Conservation (phyloP, 2,329 filamentous ascomycete species). For the Diaporthe destruens region DNA sequence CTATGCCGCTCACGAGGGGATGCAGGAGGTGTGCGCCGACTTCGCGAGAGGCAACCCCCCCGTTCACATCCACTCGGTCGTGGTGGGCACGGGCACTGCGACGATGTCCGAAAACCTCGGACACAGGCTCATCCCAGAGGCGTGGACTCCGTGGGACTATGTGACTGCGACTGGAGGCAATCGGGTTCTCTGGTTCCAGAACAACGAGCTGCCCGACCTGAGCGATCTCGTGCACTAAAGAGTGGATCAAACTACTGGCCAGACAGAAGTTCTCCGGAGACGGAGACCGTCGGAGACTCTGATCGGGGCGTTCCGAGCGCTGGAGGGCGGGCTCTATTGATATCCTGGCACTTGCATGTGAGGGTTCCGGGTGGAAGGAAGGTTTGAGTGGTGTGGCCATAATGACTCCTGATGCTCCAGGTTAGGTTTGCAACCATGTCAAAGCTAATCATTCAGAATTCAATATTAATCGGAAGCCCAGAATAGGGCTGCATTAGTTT, state of each 20-base stretch:
- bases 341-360: background rate
- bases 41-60: background rate
- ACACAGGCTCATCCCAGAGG: background rate
- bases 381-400: background rate
- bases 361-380: background rate
- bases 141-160: conserved; percentile 10
- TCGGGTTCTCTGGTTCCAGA: background rate
- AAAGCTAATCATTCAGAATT: background rate
- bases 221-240: background rate
- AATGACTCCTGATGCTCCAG: too few relatives aligned
- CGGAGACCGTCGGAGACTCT: too few relatives aligned
- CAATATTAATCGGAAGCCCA: background rate
- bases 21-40: background rate
- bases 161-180: background rate
- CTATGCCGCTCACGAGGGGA: background rate
- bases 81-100: background rate
- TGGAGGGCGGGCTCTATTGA: background rate
- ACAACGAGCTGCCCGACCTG: conserved; percentile 1
- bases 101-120: background rate
- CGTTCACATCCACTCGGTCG: conserved; percentile 13
- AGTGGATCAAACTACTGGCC: background rate
- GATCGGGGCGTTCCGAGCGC: background rate
- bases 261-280: background rate
- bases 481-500: background rate
- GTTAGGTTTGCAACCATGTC: background rate